Evolutionary conservation across 2,329 filamentous ascomycete species (phyloP), one percentile per base, ranked within the genome.

Genomic region (Exophiala oligosperma): DNA sequence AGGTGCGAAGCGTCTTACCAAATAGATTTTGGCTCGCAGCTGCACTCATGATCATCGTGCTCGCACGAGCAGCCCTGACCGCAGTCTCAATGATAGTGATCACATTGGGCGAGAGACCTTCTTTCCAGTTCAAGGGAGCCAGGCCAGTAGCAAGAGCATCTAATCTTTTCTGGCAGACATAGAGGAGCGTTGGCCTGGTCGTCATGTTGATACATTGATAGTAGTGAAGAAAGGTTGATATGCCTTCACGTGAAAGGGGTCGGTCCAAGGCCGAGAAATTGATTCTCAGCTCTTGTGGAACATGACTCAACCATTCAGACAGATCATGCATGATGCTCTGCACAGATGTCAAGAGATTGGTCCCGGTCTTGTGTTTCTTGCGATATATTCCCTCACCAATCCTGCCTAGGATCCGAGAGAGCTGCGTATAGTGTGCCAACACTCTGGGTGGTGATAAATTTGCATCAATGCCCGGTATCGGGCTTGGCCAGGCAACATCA

Each of bases 191-290:
- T 1, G 81, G 81, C 3, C 81, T 72, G 0, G 77, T 79, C 0
- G 81, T 81, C 80, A 84, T 83, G 63, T 83, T 82, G 64, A 84
- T 77, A 65, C 81, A 84, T 44, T 82, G 81, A 59, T 82, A 82
- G 62, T 83, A 83, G 62, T 84, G 81, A 23, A 82, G 68, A 53
- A 81, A 77, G 2, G 78, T 79, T 1, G 79, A 81, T 3, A 83
- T 77, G 8, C 74, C 76, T 67, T 82, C 80, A 11, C 80, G 77
- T 41, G 75, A 76, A 46, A 79, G 74, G 35, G 69, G 68, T 4
- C 64, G 62, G 54, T 75, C 74, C 5, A 80, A 72, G 2, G 70
- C 73, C 1, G 70, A 72, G 14, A 80, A 79, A 61, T 82, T 76
- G 47, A 83, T 77, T 2, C 78, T 76, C 11, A 84, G 69, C 8